A percentile compares a stretch with the other conserved stretches of the same genome.
Conservation (phyloP, 2,329 filamentous ascomycete species). For the Talaromyces albobiverticillius region DNA sequence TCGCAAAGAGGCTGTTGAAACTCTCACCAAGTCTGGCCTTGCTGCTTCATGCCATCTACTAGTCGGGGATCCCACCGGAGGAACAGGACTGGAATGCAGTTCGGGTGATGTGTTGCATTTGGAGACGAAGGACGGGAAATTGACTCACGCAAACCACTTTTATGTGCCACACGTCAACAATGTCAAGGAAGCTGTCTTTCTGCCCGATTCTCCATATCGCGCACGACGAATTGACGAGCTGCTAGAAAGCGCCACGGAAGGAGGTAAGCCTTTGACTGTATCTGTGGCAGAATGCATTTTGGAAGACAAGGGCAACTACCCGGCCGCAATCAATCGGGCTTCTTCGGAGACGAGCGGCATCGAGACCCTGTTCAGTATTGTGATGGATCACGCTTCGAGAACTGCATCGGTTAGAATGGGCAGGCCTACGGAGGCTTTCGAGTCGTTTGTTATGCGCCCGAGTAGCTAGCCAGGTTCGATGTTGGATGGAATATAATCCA, state of each 20-base stretch:
- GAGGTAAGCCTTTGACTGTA: background rate
- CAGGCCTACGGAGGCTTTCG: background rate
- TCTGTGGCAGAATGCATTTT: background rate
- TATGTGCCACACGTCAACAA: background rate
- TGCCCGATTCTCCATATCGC: background rate
- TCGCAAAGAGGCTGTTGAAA: background rate
- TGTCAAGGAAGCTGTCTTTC: background rate
- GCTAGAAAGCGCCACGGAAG: background rate
- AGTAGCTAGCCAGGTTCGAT: background rate
- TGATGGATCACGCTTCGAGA: background rate
- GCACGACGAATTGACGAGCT: background rate
- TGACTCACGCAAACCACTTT: constrained; percentile 3
- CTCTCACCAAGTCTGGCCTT: background rate
- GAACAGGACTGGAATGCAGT: background rate
- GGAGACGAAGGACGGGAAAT: background rate
- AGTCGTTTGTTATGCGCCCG: background rate
- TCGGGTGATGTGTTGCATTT: background rate
- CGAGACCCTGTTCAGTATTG: constrained; percentile 2
- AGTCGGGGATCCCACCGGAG: background rate
- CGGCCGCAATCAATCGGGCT: background rate
- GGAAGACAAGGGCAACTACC: constrained; percentile 2
- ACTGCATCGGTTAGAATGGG: background rate
- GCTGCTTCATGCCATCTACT: background rate
- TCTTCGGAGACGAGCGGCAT: background rate
- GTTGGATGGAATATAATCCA: too few relatives aligned